Evolutionary conservation across 805 yeast species (phyloP).

Genomic region (Komagataella populi): DNA sequence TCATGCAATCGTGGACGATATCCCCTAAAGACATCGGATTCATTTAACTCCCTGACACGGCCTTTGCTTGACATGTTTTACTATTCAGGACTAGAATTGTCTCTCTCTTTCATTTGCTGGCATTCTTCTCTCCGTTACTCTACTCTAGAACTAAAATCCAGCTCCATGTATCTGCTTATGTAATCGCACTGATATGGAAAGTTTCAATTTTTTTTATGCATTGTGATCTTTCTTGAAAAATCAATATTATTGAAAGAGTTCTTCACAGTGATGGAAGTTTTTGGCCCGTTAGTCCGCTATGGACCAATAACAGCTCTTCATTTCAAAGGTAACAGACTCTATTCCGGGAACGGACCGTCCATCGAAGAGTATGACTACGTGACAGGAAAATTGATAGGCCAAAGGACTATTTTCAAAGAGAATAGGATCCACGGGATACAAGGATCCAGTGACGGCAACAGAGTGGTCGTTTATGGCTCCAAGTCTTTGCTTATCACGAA

Average conservation of each 20-base stretch:
- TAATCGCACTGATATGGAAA: not conserved
- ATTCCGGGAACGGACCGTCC: conserved; percentile 63
- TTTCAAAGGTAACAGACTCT: conserved; percentile 22
- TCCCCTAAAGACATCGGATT: too few relatives aligned
- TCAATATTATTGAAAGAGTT: not conserved
- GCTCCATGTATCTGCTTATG: too few relatives aligned
- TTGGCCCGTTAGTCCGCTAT: not conserved
- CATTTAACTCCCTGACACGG: too few relatives aligned
- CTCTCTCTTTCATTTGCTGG: too few relatives aligned
- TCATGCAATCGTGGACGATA: too few relatives aligned
- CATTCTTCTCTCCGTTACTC: too few relatives aligned
- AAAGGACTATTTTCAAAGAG: conserved; percentile 38
- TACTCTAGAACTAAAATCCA: too few relatives aligned
- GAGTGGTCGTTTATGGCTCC: conserved; percentile 49
- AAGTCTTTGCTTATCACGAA: conserved; percentile 40
- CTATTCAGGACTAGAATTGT: too few relatives aligned
- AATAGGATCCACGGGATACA: conserved; percentile 78
- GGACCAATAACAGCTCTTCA: conserved; percentile 25
- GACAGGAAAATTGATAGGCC: conserved; percentile 21
- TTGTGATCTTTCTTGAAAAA: not conserved
- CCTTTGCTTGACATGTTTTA: too few relatives aligned
- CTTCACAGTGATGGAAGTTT: not conserved
- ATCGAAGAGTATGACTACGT: conserved; percentile 39
- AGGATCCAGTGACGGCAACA: conserved; percentile 15
- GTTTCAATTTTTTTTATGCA: not conserved